These are phyloP conservation scores for Fraxinus anomala DNA, from an alignment of 257 asterid genomes.

Conservation along the genomic window DNA sequence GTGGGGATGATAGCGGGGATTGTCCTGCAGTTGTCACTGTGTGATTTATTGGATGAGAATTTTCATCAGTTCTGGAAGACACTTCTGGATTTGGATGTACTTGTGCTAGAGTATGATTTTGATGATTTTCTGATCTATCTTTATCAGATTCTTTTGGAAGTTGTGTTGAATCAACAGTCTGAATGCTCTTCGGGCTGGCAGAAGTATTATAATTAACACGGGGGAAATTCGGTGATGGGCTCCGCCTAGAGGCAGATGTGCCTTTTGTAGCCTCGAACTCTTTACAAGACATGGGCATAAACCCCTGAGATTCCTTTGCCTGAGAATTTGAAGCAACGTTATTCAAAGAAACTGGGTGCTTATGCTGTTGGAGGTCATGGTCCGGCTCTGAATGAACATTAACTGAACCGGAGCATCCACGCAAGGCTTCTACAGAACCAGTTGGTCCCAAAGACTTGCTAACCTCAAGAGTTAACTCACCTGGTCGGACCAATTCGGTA, in stretches of 20 bases:
- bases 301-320: constrained; percentile 37
- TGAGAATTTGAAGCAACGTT: constrained; percentile 35
- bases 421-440: constrained; percentile 37
- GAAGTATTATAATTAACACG: constrained; percentile 18
- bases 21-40: constrained; percentile 29
- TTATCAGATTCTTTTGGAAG: constrained; percentile 28
- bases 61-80: constrained; percentile 34
- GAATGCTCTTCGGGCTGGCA: constrained; percentile 26
- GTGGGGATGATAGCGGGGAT: constrained; percentile 31
- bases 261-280: constrained; percentile 32
- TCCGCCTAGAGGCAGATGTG: constrained; percentile 25
- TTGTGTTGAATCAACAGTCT: constrained; percentile 32
- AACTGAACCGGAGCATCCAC: constrained; percentile 21
- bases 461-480: constrained; percentile 33
- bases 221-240: constrained; percentile 23
- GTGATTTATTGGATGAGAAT: constrained; percentile 28
- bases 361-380: constrained; percentile 31
- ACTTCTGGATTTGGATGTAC: constrained; percentile 24
- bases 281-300: constrained; percentile 32
- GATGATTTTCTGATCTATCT: constrained; percentile 32
- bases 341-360: constrained; percentile 35
- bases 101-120: constrained; percentile 23
- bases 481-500: constrained; percentile 25
- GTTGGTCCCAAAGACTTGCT: constrained; percentile 39
- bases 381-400: constrained; percentile 29